Base-by-base conservation (phyloP, 2,329 filamentous ascomycete genomes). In the Madurella fahalii region DNA sequence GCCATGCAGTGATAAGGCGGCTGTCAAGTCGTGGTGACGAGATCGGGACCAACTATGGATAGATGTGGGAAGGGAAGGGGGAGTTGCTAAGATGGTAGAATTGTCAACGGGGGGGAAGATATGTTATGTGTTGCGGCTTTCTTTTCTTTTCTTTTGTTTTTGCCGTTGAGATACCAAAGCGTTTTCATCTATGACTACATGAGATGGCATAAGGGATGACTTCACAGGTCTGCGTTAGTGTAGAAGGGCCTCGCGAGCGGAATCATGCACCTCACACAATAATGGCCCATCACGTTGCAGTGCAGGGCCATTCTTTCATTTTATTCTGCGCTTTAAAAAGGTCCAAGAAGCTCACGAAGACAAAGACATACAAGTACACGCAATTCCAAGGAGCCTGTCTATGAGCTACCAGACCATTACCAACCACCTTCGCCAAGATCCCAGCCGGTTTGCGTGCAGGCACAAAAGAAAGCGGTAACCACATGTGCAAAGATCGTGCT, bases 101-200 rank as follows among this genome's bases (percentile, higher is more conserved):
- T 25, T 25, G 25, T 25, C 25, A 25, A 7, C 7, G 25, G 25
- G 7, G 25, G 25, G 25, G 25, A 25, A 25, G 25, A 7, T 7
- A 25, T 25, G 7, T 25, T 25, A 7, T 25, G 25, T 25, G 25
- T 25, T 25, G 7, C 7, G 25, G 25, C 32, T 40, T 46, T 52
- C 2, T 44, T 15, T 13, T 44, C n/a, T 31, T 30, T 30, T 31
- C 18, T 25, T 44, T 44, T 9, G 18, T 30, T 30, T 31, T 30
- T 79, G 77, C 0, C 79, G 82, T 11, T 69, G 72, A 25, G 25
- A 25, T 25, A 25, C 25, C 25, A 25, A 25, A 25, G 25, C 25
- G 25, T 25, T 25, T 25, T 25, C 25, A 7, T 3, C 7, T 7
- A 25, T 25, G 25, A 7, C 25, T 7, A 7, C 25, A 25, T 25